phyloP scores from a whole-genome alignment of 1,284 basidiomycete genomes.

The Fomes fomentarius region DNA sequence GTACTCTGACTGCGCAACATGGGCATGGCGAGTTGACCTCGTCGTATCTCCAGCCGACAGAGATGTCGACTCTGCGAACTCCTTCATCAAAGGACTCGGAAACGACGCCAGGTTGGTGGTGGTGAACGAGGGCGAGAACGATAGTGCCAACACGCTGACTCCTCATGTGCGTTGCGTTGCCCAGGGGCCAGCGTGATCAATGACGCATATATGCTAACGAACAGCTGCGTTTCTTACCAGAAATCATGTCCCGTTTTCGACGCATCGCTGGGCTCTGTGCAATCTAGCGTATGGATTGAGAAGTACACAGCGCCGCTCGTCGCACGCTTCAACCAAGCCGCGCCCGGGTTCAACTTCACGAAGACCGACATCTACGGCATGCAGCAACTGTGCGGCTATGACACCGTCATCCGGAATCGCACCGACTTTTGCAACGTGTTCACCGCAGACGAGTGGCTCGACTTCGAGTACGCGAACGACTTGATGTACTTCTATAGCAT shows the following conservation, averaged over 20 bases:
- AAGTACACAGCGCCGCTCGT: conserved; percentile 25
- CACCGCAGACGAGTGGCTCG: conserved; percentile 27
- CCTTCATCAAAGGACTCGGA: conserved; percentile 24
- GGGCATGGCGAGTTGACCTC: neutral
- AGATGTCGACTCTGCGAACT: conserved; percentile 19
- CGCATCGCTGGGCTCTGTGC: conserved; percentile 22
- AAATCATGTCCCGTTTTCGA: conserved; percentile 23
- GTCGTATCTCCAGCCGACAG: conserved; percentile 5
- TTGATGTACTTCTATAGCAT: conserved; percentile 28
- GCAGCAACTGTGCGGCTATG: conserved; percentile 29
- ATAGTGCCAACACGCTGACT: conserved; percentile 25
- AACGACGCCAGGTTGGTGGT: conserved; percentile 15
- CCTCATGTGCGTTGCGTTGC: conserved; percentile 27
- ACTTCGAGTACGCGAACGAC: conserved; percentile 30
- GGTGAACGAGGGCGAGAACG: conserved; percentile 24
- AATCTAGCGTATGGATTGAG: conserved; percentile 21
- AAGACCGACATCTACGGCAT: conserved; percentile 23
- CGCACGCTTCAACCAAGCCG: conserved; percentile 21
- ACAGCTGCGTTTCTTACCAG: conserved; percentile 7
- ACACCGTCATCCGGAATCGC: conserved; percentile 26
- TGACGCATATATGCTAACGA: no score
- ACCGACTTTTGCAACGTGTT: conserved; percentile 27
- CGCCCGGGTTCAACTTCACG: conserved; percentile 28
- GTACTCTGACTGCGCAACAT: neutral
- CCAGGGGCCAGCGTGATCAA: no score